Conservation (phyloP, 192 early-diverging fungal species). For the Rhizoclosmatium globosum region DNA sequence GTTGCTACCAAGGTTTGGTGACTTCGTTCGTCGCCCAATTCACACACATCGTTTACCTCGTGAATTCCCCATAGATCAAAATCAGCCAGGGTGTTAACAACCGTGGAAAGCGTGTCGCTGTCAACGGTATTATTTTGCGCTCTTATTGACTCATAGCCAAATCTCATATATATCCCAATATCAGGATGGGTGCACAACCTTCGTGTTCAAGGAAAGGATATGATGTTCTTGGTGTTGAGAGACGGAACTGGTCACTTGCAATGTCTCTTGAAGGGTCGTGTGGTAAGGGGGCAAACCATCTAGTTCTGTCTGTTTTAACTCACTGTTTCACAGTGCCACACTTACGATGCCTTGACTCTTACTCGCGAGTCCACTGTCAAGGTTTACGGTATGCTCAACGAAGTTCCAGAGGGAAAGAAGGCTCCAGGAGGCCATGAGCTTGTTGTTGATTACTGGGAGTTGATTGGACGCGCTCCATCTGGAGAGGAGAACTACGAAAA, state of each 20-base stretch:
- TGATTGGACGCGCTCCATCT: constrained; percentile 91
- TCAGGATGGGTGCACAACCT: constrained; percentile 94
- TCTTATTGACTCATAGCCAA: too few relatives aligned
- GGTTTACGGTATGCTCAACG: constrained; percentile 86
- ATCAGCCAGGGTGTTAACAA: constrained; percentile 69
- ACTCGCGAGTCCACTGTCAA: constrained; percentile 93
- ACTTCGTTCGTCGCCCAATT: neutral
- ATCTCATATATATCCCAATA: too few relatives aligned
- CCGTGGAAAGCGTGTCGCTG: constrained; percentile 81
- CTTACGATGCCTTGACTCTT: constrained; percentile 91
- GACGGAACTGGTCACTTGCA: constrained; percentile 96
- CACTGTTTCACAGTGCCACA: constrained; percentile 76
- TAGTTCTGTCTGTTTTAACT: neutral
- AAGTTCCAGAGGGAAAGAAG: constrained; percentile 92
- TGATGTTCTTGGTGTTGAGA: constrained; percentile 94
- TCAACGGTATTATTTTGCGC: constrained; percentile 46
- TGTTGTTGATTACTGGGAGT: constrained; percentile 93
- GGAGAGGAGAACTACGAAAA: constrained; percentile 93
- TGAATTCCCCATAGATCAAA: constrained; percentile 69
- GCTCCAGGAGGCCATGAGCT: constrained; percentile 98
- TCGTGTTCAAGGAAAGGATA: constrained; percentile 96
- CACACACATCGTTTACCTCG: neutral
- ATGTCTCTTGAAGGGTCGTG: constrained; percentile 85
- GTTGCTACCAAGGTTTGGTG: constrained; percentile 67
- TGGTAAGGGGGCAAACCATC: constrained; percentile 59